Evolutionary conservation across 2,329 filamentous ascomycete genomes (phyloP).

Genomic region (Cladophialophora psammophila): DNA sequence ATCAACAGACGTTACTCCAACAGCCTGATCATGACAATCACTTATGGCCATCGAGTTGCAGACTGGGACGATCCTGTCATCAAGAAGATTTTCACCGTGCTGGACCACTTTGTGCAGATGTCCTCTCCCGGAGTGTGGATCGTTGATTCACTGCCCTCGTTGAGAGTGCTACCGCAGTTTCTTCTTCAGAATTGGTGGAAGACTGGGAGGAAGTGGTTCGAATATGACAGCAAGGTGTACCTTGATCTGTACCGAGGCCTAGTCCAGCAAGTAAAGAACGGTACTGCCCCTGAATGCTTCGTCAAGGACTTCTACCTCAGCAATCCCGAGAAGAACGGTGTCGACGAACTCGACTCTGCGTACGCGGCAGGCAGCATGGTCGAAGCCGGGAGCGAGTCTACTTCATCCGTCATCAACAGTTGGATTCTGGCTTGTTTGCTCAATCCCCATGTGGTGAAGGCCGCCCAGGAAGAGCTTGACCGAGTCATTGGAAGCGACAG

Average conservation of each 20-base stretch:
- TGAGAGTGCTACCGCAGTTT: constrained; percentile 55
- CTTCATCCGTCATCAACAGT: constrained; percentile 10
- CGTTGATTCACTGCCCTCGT: constrained; percentile 51
- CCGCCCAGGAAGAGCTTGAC: constrained; percentile 59
- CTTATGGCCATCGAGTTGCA: constrained; percentile 56
- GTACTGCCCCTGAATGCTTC: constrained; percentile 46
- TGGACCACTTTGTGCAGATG: constrained; percentile 43
- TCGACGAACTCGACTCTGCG: constrained; percentile 45
- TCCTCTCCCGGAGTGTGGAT: background rate
- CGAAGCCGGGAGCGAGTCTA: constrained; percentile 29
- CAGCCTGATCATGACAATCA: constrained; percentile 58
- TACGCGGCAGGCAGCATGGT: constrained; percentile 45
- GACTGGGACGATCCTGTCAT: constrained; percentile 52
- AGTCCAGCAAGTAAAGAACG: constrained; percentile 40
- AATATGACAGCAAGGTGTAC: constrained; percentile 52
- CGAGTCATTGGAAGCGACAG: constrained; percentile 57
- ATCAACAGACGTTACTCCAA: constrained; percentile 58
- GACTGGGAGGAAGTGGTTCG: constrained; percentile 53
- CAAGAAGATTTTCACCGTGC: constrained; percentile 51
- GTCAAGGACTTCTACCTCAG: constrained; percentile 29
- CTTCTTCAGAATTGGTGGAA: constrained; percentile 46
- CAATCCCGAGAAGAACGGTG: constrained; percentile 29
- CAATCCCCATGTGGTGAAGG: constrained; percentile 54
- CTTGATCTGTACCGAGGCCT: constrained; percentile 51
- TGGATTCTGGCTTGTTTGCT: constrained; percentile 60